Evolutionary conservation across 2,329 filamentous ascomycete species (phyloP).

Genomic region (Penicillium occitanis): DNA sequence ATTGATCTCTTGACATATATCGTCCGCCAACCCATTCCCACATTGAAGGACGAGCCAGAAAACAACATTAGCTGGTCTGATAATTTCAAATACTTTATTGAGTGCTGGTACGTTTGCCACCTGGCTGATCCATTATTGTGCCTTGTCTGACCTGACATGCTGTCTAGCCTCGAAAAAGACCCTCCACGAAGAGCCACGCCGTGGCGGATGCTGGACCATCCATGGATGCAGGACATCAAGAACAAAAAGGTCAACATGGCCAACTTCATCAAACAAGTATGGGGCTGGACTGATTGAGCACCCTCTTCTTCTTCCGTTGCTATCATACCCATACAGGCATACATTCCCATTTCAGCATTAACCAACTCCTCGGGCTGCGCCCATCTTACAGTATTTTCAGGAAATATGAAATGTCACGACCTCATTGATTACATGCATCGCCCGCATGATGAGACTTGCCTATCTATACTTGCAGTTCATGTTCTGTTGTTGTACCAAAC

Average conservation of each 20-base stretch:
- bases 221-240: constrained; percentile 97
- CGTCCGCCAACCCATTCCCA: constrained; percentile 90
- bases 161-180: constrained; percentile 83
- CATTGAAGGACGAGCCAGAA: constrained; percentile 89
- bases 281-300: constrained; percentile 83
- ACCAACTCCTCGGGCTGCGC: neutral
- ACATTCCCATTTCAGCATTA: neutral
- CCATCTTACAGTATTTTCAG: neutral
- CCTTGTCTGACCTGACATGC: neutral
- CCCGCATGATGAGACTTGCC: neutral
- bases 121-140: neutral
- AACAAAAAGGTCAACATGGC: constrained; percentile 96
- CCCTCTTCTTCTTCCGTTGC: neutral
- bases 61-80: constrained; percentile 92
- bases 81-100: constrained; percentile 98
- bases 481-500: neutral
- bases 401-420: constrained; percentile 4
- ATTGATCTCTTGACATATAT: constrained; percentile 98
- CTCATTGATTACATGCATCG: neutral
- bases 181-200: constrained; percentile 81
- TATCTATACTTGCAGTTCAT: neutral
- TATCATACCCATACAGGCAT: neutral
- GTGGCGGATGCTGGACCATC: constrained; percentile 98
- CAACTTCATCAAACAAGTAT: constrained; percentile 89
- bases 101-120: constrained; percentile 78